These are phyloP conservation scores for Microcos paniculata DNA, from an alignment of 345 rosid species.

Conservation along the genomic window DNA sequence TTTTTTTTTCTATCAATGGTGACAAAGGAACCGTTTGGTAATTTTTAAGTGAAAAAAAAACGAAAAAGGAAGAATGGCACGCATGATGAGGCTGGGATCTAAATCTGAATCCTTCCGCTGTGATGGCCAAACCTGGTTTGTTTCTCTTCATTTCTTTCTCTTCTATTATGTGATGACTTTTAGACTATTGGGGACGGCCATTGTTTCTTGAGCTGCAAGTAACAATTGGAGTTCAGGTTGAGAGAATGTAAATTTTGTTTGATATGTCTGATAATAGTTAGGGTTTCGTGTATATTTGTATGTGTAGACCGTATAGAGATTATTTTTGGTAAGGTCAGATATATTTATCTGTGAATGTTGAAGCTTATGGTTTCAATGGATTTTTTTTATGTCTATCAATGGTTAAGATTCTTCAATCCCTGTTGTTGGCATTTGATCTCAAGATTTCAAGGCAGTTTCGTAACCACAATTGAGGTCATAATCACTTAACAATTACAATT, in stretches of 20 bases:
- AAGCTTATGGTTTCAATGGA: no score
- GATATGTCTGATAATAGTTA: background rate
- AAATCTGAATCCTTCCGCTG: constrained; percentile 79
- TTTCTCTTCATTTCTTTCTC: constrained; percentile 11
- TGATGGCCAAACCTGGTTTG: constrained; percentile 67
- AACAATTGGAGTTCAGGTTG: background rate
- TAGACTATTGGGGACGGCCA: constrained; percentile 5
- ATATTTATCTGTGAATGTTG: background rate
- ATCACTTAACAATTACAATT: no score
- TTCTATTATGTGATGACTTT: constrained; percentile 7
- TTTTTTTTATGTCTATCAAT: no score
- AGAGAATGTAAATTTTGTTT: background rate
- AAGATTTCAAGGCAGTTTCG: no score
- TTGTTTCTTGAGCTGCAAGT: constrained; percentile 8
- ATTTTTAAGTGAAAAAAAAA: constrained; percentile 15
- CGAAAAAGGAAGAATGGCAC: constrained; percentile 47
- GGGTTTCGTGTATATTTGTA: no score
- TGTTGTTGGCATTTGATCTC: no score
- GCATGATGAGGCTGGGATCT: constrained; percentile 85
- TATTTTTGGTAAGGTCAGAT: background rate
- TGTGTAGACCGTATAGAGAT: no score
- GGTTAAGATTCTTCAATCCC: no score
- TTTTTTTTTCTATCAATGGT: constrained; percentile 19
- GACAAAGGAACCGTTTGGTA: constrained; percentile 6
- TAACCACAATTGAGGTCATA: no score